Conservation (phyloP, 1,284 basidiomycete genomes). For the Apiotrichum akiyoshidainum region DNA sequence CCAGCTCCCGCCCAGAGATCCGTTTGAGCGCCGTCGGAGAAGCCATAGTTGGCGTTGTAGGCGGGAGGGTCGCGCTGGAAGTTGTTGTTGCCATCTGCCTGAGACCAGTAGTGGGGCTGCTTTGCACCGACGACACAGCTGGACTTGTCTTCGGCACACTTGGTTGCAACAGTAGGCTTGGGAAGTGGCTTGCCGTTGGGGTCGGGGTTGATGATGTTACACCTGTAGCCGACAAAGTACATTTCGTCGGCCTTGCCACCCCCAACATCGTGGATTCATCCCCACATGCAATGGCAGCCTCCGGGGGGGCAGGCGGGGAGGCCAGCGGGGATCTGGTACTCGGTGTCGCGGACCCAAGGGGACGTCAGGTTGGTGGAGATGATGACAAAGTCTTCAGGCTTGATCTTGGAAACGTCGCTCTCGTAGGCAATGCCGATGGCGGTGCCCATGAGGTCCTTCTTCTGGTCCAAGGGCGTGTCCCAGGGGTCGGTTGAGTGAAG, state of each 20-base stretch:
- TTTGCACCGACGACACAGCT: slow-evolving; percentile 38
- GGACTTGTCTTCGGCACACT: slow-evolving; percentile 32
- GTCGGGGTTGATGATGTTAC: slow-evolving; percentile 57
- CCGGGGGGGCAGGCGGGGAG: slow-evolving; percentile 67
- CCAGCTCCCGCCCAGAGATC: slow-evolving; percentile 22
- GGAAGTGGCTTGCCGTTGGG: slow-evolving; percentile 53
- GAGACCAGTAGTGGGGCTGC: slow-evolving; percentile 14
- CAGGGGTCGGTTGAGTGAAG: neutral
- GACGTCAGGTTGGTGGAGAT: slow-evolving; percentile 71
- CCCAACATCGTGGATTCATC: slow-evolving; percentile 58
- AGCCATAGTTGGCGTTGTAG: slow-evolving; percentile 31
- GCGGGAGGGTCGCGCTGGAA: slow-evolving; percentile 47
- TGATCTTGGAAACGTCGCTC: slow-evolving; percentile 55
- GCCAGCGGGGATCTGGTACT: slow-evolving; percentile 60
- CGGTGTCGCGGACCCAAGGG: slow-evolving; percentile 62
- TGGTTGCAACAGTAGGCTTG: slow-evolving; percentile 48
- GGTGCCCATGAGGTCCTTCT: slow-evolving; percentile 10
- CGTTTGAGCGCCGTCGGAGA: slow-evolving; percentile 33
- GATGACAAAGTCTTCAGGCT: slow-evolving; percentile 66
- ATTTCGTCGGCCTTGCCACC: slow-evolving; percentile 5
- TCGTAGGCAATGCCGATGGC: slow-evolving; percentile 62
- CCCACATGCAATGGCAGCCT: slow-evolving; percentile 67
- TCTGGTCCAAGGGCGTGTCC: neutral
- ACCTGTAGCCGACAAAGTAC: slow-evolving; percentile 74
- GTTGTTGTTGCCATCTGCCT: slow-evolving; percentile 13